Base-by-base conservation (phyloP, 495 filamentous ascomycete species). In the Neurospora sublineolata region DNA sequence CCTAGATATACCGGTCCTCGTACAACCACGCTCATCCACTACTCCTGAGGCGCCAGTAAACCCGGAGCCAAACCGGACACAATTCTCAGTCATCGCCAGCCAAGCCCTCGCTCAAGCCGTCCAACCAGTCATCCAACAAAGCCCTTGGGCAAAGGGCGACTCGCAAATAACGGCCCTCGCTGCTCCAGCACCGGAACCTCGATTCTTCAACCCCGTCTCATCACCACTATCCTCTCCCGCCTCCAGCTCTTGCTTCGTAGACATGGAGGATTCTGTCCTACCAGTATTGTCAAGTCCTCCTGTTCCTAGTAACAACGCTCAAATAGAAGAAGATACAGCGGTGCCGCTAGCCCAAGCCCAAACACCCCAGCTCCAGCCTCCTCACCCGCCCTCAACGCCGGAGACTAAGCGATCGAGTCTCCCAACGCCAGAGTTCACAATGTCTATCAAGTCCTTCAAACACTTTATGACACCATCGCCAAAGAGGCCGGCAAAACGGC, bases 401-500 rank as follows among this genome's bases (percentile, higher is more conserved):
- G 73, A 76, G 8, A 70, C 73, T 0, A 72, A 72, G 9, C 68
- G 44, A 11, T 77, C 77, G 1, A 72, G 77, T 71, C 73, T 80
- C 9, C 78, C 77, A 1, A 81, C 76, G 1, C 79, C 78, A 3
- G 77, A 79, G n/a, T 77, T 76, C 30, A 76, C 74, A 3, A 37
- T 77, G 12, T 79, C 78, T 0, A 74, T 76, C 64, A 79, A 77
- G 67, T 80, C 79, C 37, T 79, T 79, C 73, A 74, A 69, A 8
- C 68, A 76, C 1, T 78, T 77, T 60, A 77, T 76, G 76, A 80
- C 76, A 1, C 77, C 79, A 1, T 79, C 78, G 1, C 76, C 76
- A 0, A 70, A 73, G 9, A 44, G 68, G 3, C 69, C 75, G 7
- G 44, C 67, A 14, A 76, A 75, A 27, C 36, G 72, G 73, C 69